Conservation (phyloP, 352 stramenopile genomes). For the Phytophthora agathidicida region DNA sequence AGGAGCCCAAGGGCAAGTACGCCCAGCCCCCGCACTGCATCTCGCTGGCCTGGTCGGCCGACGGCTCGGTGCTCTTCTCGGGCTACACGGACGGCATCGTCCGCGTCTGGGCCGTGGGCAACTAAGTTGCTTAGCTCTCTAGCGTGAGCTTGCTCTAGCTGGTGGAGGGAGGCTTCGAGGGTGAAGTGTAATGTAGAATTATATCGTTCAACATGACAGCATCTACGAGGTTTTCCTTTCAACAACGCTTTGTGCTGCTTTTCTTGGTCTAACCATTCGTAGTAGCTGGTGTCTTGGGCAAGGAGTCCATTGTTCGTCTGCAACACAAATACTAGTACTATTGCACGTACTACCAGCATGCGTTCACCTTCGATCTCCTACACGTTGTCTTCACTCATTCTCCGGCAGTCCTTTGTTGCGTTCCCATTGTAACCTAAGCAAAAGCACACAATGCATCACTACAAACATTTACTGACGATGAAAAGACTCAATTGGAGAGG, state of each 20-base stretch:
- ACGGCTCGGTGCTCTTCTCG: constrained; percentile 98
- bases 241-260: no score
- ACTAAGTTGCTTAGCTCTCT: constrained; percentile 56
- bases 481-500: constrained; percentile 40
- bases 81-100: constrained; percentile 99
- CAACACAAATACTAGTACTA: no score
- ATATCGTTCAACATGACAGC: constrained; percentile 34
- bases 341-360: no score
- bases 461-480: no score
- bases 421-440: not conserved
- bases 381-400: no score
- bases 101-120: constrained; percentile 93
- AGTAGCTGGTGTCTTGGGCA: no score
- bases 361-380: no score
- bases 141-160: constrained; percentile 2
- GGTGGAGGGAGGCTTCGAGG: constrained; percentile 17
- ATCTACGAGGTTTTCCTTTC: constrained; percentile 34
- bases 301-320: no score
- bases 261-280: no score
- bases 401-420: not conserved
- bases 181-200: constrained; percentile 22
- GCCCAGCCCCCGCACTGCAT: constrained; percentile 96
- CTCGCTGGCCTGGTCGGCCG: constrained; percentile 97
- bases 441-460: no score
- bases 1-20: constrained; percentile 93